Base-by-base conservation (phyloP, 805 yeast genomes). In the Ogataea neopini region DNA sequence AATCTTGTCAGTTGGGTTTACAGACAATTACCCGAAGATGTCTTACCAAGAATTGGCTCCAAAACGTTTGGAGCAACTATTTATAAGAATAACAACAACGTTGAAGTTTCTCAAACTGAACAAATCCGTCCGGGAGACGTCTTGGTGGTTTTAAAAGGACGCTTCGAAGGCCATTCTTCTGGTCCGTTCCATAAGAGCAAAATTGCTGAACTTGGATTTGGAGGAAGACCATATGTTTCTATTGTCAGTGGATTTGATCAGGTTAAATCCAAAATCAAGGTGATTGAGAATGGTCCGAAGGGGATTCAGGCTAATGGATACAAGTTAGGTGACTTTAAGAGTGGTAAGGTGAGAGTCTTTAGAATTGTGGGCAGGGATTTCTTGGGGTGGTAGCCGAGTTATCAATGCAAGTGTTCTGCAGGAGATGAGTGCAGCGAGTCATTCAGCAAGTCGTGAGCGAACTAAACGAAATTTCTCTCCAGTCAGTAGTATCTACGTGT, bases 61-160 rank as follows among this genome's bases (percentile, higher is more conserved):
- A 81, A 85, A 55, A 76, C 87, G 0, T 87, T 72, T 63, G 98
- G 98, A 33, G 84, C 77, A n/a, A 74, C 78, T 18, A 74, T 86
- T 51, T 90, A 83, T 67, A 70, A 73, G 53, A 86, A 77, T 54
- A 66, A 77, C 49, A 75, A 74, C 58, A 75, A 80, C 38, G 58
- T 72, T 2, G 71, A 73, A 6, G 76, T 81, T 6, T 67, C 74
- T 13, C 81, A 77, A 54, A 58, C 68, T 25, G 89, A 81, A 45
- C 86, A 81, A 34, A 77, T 90, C 45, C 74, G 78, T 40, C 84
- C 95, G 0, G 99, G 99, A 50, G 98, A 94, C 64, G 74, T 92
- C 8, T 67, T 89, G 35, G 86, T 89, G 43, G 77, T 89, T 52
- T 79, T 83, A 58, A 81, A 81, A 47, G 96, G 89, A 6, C 77